Percentiles rank a stretch among this genome's conserved stretches.
phyloP scores from a whole-genome alignment of 1,284 basidiomycete genomes.

The Sanghuangporus weigelae region DNA sequence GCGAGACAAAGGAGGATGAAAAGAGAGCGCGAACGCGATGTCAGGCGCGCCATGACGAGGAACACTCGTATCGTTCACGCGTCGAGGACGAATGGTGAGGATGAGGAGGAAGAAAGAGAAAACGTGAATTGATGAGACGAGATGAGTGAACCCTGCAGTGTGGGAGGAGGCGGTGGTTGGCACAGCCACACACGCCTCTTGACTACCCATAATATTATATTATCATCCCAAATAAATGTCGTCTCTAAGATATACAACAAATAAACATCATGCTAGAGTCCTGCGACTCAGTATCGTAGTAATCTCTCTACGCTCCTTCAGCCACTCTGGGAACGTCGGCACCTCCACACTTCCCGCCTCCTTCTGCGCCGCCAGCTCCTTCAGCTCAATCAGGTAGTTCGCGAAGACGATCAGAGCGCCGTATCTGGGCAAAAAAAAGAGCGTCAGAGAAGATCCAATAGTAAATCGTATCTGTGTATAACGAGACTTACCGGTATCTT shows the following conservation, averaged over 20 bases:
- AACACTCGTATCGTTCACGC: neutral
- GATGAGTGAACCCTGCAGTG: neutral
- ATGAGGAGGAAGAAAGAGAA: neutral
- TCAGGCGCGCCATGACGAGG: slow-evolving; percentile 8
- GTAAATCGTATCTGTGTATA: neutral
- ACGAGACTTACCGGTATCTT: slow-evolving; percentile 9
- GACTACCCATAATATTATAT: neutral
- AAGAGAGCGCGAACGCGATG: slow-evolving; percentile 12
- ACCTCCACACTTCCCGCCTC: slow-evolving; percentile 34
- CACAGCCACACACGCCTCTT: slow-evolving; percentile 2
- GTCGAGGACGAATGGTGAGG: neutral
- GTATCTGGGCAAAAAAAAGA: slow-evolving; percentile 63
- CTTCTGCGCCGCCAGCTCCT: slow-evolving; percentile 36
- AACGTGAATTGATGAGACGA: neutral
- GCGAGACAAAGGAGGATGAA: slow-evolving; percentile 12
- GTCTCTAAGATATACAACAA: neutral
- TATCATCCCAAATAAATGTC: neutral
- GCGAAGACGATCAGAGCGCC: slow-evolving; percentile 93
- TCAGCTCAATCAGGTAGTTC: slow-evolving; percentile 88
- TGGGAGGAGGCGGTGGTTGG: slow-evolving; percentile 1
- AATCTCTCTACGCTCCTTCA: slow-evolving; percentile 81
- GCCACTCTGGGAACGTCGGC: slow-evolving; percentile 70
- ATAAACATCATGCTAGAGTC: slow-evolving; percentile 43
- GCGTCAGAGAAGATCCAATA: neutral
- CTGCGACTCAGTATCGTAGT: slow-evolving; percentile 68